Evolutionary conservation across 441 rosid species (phyloP), one percentile per base, ranked within the genome.

Genomic region (Euphorbia schlechtendalii): DNA sequence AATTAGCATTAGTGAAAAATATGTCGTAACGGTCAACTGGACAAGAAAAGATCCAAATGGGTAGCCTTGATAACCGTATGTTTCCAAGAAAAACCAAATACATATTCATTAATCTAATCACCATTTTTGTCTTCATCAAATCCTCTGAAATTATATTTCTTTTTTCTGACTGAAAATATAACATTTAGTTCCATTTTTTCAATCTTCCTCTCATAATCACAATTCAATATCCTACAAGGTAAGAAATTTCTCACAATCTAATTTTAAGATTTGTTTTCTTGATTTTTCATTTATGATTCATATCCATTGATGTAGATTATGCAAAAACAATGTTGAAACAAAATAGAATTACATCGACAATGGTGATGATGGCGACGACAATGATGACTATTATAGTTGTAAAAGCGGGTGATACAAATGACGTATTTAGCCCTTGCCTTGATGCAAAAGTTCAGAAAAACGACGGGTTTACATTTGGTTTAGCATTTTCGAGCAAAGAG

Each of bases 391-490:
- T 60, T 52, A 41, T 65, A 9, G 52, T 18, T 59, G 82, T 71
- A 30, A 72, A 75, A 13, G 89, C 86, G 57, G 69, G 2, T 17
- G 97, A 88, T 73, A 76, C 80, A 5, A 90, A 88, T 38, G 68
- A 32, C 11, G 86, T 84, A 13, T 84, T 63, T 27, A 74, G 73
- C 69, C 99, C 99, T 11, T 90, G 99, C 63, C 74, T 72, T 1
- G 97, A 93, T 70, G 72, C 90, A 3, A 66, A 72, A 36, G 75
- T 87, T 57, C 82, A 78, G 74, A 90, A 74, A 83, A 73, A 70
- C 4, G 93, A 87, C 60, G 99, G 99, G 27, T 93, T 93, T 71
- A 78, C 92, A n/a, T 71, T 93, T 30, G 97, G 96, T 13, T 41
- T 93, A 14, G 95, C 83, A 0, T 84, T 90, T 65, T 86, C 99